Percentiles rank a stretch among this genome's conserved stretches.
Conservation (phyloP, 2,329 filamentous ascomycete species). For the Fusarium metavorans region DNA sequence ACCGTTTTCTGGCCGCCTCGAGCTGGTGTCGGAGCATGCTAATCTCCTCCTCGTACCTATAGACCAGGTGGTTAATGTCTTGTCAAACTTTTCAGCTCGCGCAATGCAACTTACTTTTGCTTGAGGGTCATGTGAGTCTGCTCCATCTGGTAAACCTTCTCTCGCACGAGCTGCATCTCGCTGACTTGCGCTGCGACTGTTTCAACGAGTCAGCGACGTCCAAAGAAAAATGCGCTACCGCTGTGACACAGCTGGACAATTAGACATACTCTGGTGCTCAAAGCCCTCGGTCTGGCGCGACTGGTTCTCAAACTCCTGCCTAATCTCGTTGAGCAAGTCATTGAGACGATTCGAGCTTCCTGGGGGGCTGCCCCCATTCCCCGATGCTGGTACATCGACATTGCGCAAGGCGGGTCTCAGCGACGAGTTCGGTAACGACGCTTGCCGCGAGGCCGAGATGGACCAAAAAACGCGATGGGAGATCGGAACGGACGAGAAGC, state of each 20-base stretch:
- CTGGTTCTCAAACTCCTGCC: constrained; percentile 90
- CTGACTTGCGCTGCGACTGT: constrained; percentile 90
- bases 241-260: background rate
- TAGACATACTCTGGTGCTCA: constrained; percentile 89
- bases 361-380: constrained; percentile 78
- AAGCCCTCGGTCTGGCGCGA: constrained; percentile 85
- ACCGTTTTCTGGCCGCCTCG: constrained; percentile 76
- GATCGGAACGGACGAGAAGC: background rate
- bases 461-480: background rate
- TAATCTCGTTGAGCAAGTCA: constrained; percentile 91
- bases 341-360: constrained; percentile 76
- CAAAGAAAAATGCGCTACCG: constrained; percentile 12
- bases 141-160: constrained; percentile 94
- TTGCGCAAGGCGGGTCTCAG: constrained; percentile 48
- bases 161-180: constrained; percentile 93
- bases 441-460: constrained; percentile 25
- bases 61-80: constrained; percentile 10
- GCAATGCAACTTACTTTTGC: constrained; percentile 76
- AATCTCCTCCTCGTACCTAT: constrained; percentile 94
- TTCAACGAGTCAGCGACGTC: constrained; percentile 39
- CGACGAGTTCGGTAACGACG: constrained; percentile 22
- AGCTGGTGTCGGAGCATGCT: constrained; percentile 88
- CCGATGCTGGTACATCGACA: constrained; percentile 93
- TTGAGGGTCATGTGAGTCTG: constrained; percentile 90
- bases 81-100: background rate